Percentiles rank a stretch among this genome's conserved stretches.
Evolutionary conservation across 306 rosid species (phyloP).

Genomic region (Vigna mungo): DNA sequence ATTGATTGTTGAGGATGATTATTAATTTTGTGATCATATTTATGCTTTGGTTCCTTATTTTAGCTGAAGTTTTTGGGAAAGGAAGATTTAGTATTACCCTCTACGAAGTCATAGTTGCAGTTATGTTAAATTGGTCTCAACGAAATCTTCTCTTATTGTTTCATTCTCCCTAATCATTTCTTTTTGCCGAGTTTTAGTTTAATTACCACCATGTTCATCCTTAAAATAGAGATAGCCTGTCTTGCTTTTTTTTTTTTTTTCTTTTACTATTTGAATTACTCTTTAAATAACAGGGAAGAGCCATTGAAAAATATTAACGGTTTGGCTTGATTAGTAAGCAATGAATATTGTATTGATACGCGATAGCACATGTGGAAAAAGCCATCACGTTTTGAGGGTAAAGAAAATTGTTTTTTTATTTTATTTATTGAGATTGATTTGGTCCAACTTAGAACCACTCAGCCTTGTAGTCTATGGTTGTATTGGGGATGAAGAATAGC

Average conservation of each 20-base stretch:
- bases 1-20: conserved; percentile 32
- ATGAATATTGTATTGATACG: background rate
- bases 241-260: conserved; percentile 15
- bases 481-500: conserved; percentile 13
- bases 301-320: conserved; percentile 1
- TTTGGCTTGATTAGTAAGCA: conserved; percentile 16
- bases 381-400: too few species aligned
- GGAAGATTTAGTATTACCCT: conserved; percentile 25
- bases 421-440: conserved; percentile 10
- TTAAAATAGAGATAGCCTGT: conserved; percentile 28
- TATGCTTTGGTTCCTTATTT: conserved; percentile 38
- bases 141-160: conserved; percentile 11
- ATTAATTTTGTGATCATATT: conserved; percentile 31
- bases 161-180: conserved; percentile 11
- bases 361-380: too few species aligned
- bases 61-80: conserved; percentile 21
- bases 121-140: conserved; percentile 38
- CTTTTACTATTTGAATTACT: conserved; percentile 6
- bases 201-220: conserved; percentile 1
- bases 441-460: conserved; percentile 27
- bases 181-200: conserved; percentile 36
- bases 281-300: conserved; percentile 27
- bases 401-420: too few species aligned
- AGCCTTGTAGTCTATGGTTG: conserved; percentile 20
- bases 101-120: conserved; percentile 13